phyloP scores from a whole-genome alignment of 2,329 filamentous ascomycete species.

The Fusarium keratoplasticum region DNA sequence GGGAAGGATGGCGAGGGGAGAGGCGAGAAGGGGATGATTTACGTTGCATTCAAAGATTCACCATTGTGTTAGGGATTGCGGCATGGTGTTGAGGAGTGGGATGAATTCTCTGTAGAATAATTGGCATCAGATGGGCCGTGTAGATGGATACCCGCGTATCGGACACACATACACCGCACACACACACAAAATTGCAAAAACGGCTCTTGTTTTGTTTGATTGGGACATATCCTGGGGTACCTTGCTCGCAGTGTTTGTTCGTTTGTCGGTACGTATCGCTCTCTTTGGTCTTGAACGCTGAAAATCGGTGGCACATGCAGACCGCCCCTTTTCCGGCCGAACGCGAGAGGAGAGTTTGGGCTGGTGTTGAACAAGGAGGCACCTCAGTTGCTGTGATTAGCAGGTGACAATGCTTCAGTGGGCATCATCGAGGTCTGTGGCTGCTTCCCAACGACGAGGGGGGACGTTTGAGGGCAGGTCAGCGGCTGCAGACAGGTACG shows the following conservation, averaged over 20 bases:
- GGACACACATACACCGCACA: conserved; percentile 7
- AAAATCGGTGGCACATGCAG: background rate
- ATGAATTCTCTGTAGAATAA: conserved; percentile 37
- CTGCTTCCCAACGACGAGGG: conserved; percentile 21
- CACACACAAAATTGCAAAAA: conserved; percentile 20
- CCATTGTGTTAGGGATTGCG: conserved; percentile 15
- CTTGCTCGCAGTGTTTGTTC: background rate
- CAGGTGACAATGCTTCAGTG: background rate
- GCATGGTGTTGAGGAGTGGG: conserved; percentile 41
- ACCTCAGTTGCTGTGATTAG: background rate
- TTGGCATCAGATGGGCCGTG: conserved; percentile 21
- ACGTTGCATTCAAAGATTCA: conserved; percentile 9
- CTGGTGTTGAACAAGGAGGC: background rate
- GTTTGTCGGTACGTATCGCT: background rate
- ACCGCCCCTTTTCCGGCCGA: conserved; percentile 33
- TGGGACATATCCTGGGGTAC: background rate
- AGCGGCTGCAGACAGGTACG: conserved; percentile 5
- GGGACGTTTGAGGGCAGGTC: conserved; percentile 16
- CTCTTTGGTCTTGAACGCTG: background rate
- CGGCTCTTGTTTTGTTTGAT: conserved; percentile 19
- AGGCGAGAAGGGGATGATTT: background rate
- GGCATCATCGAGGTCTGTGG: conserved; percentile 14
- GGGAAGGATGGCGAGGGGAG: background rate
- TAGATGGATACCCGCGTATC: conserved; percentile 36
- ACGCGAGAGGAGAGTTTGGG: conserved; percentile 22